Evolutionary conservation across 495 filamentous ascomycete genomes (phyloP).

Genomic region (Penicillium canescens): DNA sequence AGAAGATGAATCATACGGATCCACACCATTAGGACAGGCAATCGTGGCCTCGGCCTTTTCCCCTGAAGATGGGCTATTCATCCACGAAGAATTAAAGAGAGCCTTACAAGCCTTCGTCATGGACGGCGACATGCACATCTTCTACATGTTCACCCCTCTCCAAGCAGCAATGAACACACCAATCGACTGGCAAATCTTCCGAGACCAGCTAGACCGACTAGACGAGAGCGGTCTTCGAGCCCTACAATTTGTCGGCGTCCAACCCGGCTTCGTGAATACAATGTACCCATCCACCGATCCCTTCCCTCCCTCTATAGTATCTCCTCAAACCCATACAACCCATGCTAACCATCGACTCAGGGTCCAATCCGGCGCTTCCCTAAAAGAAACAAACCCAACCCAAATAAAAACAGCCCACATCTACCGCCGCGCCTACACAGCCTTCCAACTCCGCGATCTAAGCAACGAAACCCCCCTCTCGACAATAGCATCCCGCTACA

Average conservation of each 20-base stretch:
- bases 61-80: conserved; percentile 76
- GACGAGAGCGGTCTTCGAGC: conserved; percentile 73
- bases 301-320: not conserved
- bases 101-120: conserved; percentile 77
- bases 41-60: conserved; percentile 72
- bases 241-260: conserved; percentile 67
- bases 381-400: conserved; percentile 62
- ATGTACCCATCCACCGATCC: conserved; percentile 50
- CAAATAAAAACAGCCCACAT: conserved; percentile 62
- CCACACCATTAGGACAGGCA: conserved; percentile 69
- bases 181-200: conserved; percentile 74
- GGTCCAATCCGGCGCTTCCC: conserved; percentile 62
- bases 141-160: conserved; percentile 80
- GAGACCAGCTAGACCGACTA: conserved; percentile 65
- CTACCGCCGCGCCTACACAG: conserved; percentile 77
- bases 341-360: conserved; percentile 43
- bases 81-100: conserved; percentile 66
- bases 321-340: not conserved
- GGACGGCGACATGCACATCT: conserved; percentile 82
- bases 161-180: conserved; percentile 43
- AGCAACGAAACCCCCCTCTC: conserved; percentile 79
- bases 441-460: conserved; percentile 77
- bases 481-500: conserved; percentile 67
- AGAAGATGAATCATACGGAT: conserved; percentile 54
- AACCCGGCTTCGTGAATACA: conserved; percentile 66